These are phyloP conservation scores for Chamaecyparis obtusa DNA, from an alignment of 75 land plant genomes.

Conservation along the genomic window DNA sequence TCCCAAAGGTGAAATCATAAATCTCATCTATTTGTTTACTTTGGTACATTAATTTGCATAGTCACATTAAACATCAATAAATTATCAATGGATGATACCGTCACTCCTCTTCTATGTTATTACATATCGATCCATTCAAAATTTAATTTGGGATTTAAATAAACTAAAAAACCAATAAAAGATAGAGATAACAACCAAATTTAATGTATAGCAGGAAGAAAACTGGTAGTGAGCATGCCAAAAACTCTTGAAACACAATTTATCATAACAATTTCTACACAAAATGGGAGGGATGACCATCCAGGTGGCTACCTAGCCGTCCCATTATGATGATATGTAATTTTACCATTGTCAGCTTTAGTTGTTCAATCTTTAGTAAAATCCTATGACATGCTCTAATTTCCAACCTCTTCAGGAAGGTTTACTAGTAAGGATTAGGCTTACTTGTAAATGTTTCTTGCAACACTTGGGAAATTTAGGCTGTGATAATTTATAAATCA, in stretches of 20 bases:
- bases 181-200: no score
- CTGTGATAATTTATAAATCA: background rate
- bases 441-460: background rate
- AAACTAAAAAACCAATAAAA: no score
- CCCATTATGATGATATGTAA: no score
- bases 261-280: no score
- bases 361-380: no score
- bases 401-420: constrained; percentile 93
- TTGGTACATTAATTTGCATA: background rate
- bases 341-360: no score
- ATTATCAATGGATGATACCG: background rate
- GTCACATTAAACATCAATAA: background rate
- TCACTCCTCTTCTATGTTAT: background rate
- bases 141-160: background rate
- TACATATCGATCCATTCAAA: background rate
- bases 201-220: no score
- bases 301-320: no score
- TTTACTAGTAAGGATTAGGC: constrained; percentile 58
- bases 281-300: no score
- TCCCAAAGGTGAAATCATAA: constrained; percentile 55
- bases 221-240: no score
- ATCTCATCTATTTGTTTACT: background rate
- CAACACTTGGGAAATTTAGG: background rate
- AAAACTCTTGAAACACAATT: no score
- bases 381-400: no score